Conservation (phyloP, 2,329 filamentous ascomycete genomes). For the Tolypocladium ovalisporum region DNA sequence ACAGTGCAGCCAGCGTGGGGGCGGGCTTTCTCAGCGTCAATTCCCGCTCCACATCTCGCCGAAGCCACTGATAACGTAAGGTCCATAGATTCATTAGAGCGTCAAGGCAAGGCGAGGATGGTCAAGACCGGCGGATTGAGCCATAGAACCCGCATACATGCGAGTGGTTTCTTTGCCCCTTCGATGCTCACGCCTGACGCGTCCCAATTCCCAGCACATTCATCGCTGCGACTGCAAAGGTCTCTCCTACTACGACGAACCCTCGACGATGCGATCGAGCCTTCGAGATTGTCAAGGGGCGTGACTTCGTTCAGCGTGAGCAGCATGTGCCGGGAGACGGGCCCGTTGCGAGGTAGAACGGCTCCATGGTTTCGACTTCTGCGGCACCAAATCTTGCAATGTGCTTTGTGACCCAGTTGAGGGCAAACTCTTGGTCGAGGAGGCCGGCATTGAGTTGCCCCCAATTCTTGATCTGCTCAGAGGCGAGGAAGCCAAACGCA, state of each 20-base stretch:
- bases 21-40: no score
- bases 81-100: no score
- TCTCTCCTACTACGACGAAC: neutral
- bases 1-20: neutral
- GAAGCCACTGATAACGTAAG: neutral
- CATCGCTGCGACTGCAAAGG: neutral
- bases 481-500: constrained; percentile 33
- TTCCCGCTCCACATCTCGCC: neutral
- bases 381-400: constrained; percentile 35
- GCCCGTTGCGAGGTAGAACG: no score
- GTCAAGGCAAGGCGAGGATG: neutral
- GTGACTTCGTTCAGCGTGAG: neutral
- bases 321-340: neutral
- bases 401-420: constrained; percentile 41
- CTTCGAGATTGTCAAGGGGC: no score
- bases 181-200: neutral
- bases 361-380: neutral
- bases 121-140: neutral
- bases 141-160: neutral
- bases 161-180: neutral
- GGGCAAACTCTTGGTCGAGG: constrained; percentile 37
- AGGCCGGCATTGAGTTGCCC: constrained; percentile 37
- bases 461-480: constrained; percentile 24
- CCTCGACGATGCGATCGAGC: neutral
- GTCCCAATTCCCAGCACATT: neutral